phyloP scores from a whole-genome alignment of 2,329 filamentous ascomycete species.

The Mollisia scopiformis region DNA sequence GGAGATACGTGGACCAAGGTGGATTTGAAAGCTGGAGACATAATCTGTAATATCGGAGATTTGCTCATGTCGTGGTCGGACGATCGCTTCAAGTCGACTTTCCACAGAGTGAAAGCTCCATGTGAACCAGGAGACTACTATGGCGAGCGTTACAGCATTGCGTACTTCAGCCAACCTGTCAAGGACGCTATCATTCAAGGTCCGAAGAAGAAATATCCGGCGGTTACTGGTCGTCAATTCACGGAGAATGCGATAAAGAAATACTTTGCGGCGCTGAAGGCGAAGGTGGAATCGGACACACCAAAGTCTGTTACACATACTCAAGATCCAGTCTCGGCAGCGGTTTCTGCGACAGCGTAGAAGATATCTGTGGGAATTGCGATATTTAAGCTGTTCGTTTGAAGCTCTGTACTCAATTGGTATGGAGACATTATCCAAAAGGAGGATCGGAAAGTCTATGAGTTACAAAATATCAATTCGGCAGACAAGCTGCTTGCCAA shows the following conservation, averaged over 20 bases:
- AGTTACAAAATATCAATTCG: no score
- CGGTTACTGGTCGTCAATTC: conserved; percentile 61
- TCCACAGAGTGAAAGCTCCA: conserved; percentile 64
- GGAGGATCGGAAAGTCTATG: no score
- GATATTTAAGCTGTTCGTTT: background rate
- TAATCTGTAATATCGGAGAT: conserved; percentile 67
- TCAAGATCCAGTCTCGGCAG: background rate
- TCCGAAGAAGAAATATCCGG: conserved; percentile 61
- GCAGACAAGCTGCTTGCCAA: no score
- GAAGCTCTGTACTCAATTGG: no score
- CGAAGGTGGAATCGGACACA: conserved; percentile 40
- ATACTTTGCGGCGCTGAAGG: conserved; percentile 53
- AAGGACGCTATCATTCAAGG: conserved; percentile 60
- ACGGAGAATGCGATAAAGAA: conserved; percentile 55
- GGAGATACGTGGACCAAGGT: conserved; percentile 64
- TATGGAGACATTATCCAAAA: no score
- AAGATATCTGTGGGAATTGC: background rate
- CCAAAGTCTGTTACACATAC: background rate
- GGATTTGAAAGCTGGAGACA: conserved; percentile 51
- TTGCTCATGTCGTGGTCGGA: conserved; percentile 68
- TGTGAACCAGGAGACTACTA: conserved; percentile 56
- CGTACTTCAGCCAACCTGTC: conserved; percentile 65
- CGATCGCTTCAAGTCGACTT: conserved; percentile 66
- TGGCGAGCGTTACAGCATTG: conserved; percentile 63
- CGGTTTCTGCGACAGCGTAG: background rate